Evolutionary conservation across 176 grass and related monocot genomes (phyloP), one percentile per base, ranked within the genome.

Genomic region (Raddia guianensis): DNA sequence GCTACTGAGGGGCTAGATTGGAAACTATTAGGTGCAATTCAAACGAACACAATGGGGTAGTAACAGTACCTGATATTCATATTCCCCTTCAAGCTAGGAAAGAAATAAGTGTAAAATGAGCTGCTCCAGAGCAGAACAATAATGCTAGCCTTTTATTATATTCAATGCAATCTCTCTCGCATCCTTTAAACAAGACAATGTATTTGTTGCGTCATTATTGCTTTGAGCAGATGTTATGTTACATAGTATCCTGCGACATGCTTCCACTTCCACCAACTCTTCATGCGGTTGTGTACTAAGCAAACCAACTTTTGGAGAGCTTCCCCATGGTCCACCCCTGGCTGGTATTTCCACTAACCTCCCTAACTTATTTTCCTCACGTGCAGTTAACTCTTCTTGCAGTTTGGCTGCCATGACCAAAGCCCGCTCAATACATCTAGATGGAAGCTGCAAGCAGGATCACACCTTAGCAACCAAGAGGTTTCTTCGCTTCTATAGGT

Each of bases 371-470:
- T 83, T 89, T 83, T 73, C 61, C 63, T 74, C 75, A 8, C 53
- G 77, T 56, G 21, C 32, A 12, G 49, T 85, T 56, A 92, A 66
- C 74, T 94, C 90, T 73, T 81, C 80, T 89, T 98, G 91, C 33
- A 98, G 67, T 80, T 87, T 92, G 60, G 87, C 80, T 70, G 95
- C 92, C 95, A 94, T 90, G 51, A 92, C 73, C 3, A 77, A 86
- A 54, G 95, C 95, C 34, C 81, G 74, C 27, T 85, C 82, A 75
- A 94, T 87, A 88, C 92, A 98, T 44, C 77, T 89, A 74, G 82
- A 73, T 13, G 95, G 92, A 80, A 98, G 90, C 95, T 98, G 87
- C 52, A 71, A 90, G 20, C 34, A 81, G 42, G 63, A 78, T 49
- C 37, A 34, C 32, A 74, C 44, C 34, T 75, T 49, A 80, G 40